A percentile compares a stretch with the other conserved stretches of the same genome.
Evolutionary conservation across 371 early-diverging fungal genomes (phyloP).

Genomic region (Rhizopus sp.): DNA sequence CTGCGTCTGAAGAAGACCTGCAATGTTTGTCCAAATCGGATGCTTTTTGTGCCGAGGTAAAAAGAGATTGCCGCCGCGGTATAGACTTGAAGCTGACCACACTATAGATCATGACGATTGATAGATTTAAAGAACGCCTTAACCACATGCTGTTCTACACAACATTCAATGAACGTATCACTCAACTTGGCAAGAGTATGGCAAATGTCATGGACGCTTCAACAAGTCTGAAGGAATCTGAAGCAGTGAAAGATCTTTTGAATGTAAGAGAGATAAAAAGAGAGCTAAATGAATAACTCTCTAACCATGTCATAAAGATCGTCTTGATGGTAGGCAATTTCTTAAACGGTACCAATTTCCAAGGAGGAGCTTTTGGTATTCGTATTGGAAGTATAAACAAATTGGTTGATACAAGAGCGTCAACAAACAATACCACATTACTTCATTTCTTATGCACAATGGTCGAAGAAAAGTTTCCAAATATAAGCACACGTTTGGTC

Average conservation of each 20-base stretch:
- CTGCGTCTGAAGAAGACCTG: constrained; percentile 64
- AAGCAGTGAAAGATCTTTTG: constrained; percentile 52
- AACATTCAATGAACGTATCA: constrained; percentile 73
- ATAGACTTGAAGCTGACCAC: constrained; percentile 17
- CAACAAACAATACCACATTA: constrained; percentile 69
- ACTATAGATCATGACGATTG: constrained; percentile 73
- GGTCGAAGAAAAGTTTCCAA: constrained; percentile 70
- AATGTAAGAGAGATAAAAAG: constrained; percentile 40
- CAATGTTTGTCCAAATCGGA: constrained; percentile 77
- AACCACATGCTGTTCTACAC: constrained; percentile 73
- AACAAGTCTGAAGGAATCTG: constrained; percentile 52
- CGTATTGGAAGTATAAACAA: constrained; percentile 86
- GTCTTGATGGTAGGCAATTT: constrained; percentile 90
- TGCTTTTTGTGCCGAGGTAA: constrained; percentile 84
- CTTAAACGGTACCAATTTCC: constrained; percentile 87
- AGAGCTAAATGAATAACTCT: not conserved
- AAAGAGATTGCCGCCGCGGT: constrained; percentile 1
- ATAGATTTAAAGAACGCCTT: constrained; percentile 79
- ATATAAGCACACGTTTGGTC: constrained; percentile 54
- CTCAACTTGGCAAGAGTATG: constrained; percentile 65
- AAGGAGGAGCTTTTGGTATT: constrained; percentile 92
- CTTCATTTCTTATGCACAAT: constrained; percentile 77
- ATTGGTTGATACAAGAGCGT: constrained; percentile 83
- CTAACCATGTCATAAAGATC: constrained; percentile 43
- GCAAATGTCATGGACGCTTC: constrained; percentile 59